Evolutionary conservation across 768 basidiomycete genomes (phyloP).

Genomic region (Xerocomus brunneocitrinus): DNA sequence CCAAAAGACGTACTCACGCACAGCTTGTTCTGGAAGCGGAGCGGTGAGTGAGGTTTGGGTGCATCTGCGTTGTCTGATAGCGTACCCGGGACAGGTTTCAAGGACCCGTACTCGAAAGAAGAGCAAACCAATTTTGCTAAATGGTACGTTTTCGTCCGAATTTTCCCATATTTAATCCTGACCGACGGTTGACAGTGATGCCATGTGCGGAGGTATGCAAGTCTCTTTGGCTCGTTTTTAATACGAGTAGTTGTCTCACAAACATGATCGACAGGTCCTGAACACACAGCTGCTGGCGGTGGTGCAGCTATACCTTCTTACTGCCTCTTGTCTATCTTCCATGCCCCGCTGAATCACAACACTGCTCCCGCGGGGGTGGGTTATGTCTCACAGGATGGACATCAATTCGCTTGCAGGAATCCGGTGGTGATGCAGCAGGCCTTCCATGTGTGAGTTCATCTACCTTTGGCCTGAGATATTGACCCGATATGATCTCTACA

Average conservation of each 20-base stretch:
- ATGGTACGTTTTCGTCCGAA: conserved; percentile 36
- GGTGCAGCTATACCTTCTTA: conserved; percentile 46
- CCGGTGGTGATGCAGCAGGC: conserved; percentile 49
- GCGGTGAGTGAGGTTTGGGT: conserved; percentile 33
- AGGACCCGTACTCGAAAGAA: conserved; percentile 59
- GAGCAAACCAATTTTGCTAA: conserved; percentile 50
- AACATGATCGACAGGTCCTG: conserved; percentile 37
- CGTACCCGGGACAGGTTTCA: conserved; percentile 41
- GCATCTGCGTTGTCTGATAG: neutral
- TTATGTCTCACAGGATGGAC: conserved; percentile 54
- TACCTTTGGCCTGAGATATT: neutral
- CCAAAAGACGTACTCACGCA: conserved; percentile 55
- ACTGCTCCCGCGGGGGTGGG: conserved; percentile 32
- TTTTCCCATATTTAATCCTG: neutral
- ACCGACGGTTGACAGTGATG: conserved; percentile 33
- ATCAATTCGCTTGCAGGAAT: conserved; percentile 50
- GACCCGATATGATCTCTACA: conserved; percentile 13
- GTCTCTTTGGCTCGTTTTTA: neutral
- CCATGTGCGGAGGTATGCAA: conserved; percentile 46
- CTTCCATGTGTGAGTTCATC: conserved; percentile 51
- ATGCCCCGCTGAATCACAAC: conserved; percentile 33
- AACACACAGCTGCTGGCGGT: conserved; percentile 40
- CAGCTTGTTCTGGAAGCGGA: conserved; percentile 52
- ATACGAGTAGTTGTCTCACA: neutral
- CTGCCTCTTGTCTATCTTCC: conserved; percentile 53